A percentile compares a stretch with the other conserved stretches of the same genome.
These are phyloP conservation scores for Trichoderma semiorbis DNA, from an alignment of 2,329 filamentous ascomycete genomes.

Conservation along the genomic window DNA sequence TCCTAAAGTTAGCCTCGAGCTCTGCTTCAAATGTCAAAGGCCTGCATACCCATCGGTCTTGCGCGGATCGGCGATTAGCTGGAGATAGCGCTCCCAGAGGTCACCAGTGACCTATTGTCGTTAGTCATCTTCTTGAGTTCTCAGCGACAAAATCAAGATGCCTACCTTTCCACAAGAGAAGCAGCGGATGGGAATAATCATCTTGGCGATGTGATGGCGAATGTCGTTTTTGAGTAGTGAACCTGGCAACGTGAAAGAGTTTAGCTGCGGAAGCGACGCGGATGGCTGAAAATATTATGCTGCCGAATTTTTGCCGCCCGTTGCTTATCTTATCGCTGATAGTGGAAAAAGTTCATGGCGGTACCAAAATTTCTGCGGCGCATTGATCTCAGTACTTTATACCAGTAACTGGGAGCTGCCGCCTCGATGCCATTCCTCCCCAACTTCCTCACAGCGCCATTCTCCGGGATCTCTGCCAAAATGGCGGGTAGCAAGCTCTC, in stretches of 20 bases:
- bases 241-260: conserved; percentile 22
- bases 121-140: conserved; percentile 25
- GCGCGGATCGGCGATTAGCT: conserved; percentile 72
- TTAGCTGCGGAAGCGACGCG: conserved; percentile 1
- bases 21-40: background rate
- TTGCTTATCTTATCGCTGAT: conserved; percentile 39
- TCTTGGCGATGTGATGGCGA: conserved; percentile 45
- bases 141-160: background rate
- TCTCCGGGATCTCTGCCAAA: conserved; percentile 18
- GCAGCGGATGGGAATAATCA: conserved; percentile 99
- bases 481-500: conserved; percentile 36
- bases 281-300: conserved; percentile 25
- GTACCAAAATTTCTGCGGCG: conserved; percentile 39
- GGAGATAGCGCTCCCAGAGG: conserved; percentile 94
- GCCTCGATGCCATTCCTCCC: conserved; percentile 8
- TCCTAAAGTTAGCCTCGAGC: background rate
- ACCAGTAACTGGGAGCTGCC: conserved; percentile 19
- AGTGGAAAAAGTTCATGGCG: conserved; percentile 38
- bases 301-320: conserved; percentile 32
- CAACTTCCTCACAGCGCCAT: background rate
- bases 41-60: conserved; percentile 64
- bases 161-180: conserved; percentile 98
- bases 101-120: conserved; percentile 80
- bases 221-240: background rate
- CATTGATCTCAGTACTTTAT: conserved; percentile 8